phyloP scores from a whole-genome alignment of 2,329 filamentous ascomycete genomes.

The Fusarium sp. region DNA sequence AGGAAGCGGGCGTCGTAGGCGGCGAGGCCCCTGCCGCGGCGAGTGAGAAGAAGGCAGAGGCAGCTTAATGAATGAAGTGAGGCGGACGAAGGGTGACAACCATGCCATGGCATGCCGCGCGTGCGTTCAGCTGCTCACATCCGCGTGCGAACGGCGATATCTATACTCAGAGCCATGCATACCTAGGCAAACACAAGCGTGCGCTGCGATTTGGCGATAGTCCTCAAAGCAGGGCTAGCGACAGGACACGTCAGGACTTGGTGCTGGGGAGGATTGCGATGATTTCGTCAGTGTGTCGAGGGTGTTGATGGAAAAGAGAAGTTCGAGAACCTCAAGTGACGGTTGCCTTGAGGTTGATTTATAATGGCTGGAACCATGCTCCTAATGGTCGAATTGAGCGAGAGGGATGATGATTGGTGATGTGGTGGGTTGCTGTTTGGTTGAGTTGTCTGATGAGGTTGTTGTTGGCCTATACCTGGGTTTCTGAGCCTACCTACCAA shows the following conservation, averaged over 20 bases:
- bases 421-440: not conserved
- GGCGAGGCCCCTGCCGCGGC: constrained; percentile 38
- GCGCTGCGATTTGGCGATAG: constrained; percentile 6
- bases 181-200: constrained; percentile 18
- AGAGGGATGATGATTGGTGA: constrained; percentile 11
- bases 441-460: constrained; percentile 5
- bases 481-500: not conserved
- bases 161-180: constrained; percentile 26
- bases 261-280: constrained; percentile 10
- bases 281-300: constrained; percentile 16
- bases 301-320: constrained; percentile 22
- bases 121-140: constrained; percentile 6
- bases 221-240: constrained; percentile 32
- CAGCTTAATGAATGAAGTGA: constrained; percentile 31
- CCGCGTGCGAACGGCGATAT: constrained; percentile 14
- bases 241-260: constrained; percentile 1
- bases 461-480: constrained; percentile 14
- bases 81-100: constrained; percentile 29
- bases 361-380: not conserved
- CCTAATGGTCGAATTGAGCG: not conserved
- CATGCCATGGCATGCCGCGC: not conserved
- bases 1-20: constrained; percentile 61
- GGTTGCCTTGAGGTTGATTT: constrained; percentile 4
- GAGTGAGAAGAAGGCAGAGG: constrained; percentile 37
- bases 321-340: not conserved